Percentiles rank a stretch among this genome's conserved stretches.
Conservation (phyloP, 83 land plant genomes). For the Picea abies region DNA sequence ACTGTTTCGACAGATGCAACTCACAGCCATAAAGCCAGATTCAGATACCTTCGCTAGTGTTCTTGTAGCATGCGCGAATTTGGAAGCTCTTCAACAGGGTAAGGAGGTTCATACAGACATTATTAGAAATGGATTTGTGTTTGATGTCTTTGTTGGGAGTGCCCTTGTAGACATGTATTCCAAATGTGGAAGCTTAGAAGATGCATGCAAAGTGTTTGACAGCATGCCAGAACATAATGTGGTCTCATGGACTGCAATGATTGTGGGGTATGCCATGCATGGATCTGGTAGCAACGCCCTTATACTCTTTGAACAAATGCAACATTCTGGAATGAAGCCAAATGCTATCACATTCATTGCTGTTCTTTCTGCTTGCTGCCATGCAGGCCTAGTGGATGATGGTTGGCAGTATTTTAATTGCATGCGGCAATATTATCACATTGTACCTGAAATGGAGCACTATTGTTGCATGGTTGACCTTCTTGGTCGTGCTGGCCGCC, state of each 20-base stretch:
- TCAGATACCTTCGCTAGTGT: slow-evolving; percentile 10
- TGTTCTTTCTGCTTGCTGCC: slow-evolving; percentile 24
- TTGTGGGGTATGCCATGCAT: slow-evolving; percentile 16
- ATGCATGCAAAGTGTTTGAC: slow-evolving; percentile 10
- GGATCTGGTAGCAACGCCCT: slow-evolving; percentile 4
- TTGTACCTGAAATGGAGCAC: slow-evolving; percentile 21
- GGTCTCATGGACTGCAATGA: slow-evolving; percentile 22
- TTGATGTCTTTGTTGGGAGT: slow-evolving; percentile 14
- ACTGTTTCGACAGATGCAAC: neutral
- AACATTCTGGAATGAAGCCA: slow-evolving; percentile 12
- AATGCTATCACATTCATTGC: slow-evolving; percentile 22
- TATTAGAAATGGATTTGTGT: neutral
- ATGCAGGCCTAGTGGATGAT: slow-evolving; percentile 19
- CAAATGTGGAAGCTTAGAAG: slow-evolving; percentile 19
- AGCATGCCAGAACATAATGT: slow-evolving; percentile 4
- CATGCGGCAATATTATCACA: slow-evolving; percentile 13
- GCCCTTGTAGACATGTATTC: slow-evolving; percentile 27
- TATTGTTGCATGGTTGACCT: slow-evolving; percentile 32
- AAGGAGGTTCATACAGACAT: slow-evolving; percentile 13
- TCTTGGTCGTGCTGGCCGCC: slow-evolving; percentile 24
- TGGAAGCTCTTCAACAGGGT: slow-evolving; percentile 2
- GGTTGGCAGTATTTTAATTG: slow-evolving; percentile 13
- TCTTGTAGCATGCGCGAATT: slow-evolving; percentile 19
- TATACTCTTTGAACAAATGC: slow-evolving; percentile 14
- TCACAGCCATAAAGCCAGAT: neutral